phyloP scores from a whole-genome alignment of 495 filamentous ascomycete genomes.

The Mytilinidion resinicola region DNA sequence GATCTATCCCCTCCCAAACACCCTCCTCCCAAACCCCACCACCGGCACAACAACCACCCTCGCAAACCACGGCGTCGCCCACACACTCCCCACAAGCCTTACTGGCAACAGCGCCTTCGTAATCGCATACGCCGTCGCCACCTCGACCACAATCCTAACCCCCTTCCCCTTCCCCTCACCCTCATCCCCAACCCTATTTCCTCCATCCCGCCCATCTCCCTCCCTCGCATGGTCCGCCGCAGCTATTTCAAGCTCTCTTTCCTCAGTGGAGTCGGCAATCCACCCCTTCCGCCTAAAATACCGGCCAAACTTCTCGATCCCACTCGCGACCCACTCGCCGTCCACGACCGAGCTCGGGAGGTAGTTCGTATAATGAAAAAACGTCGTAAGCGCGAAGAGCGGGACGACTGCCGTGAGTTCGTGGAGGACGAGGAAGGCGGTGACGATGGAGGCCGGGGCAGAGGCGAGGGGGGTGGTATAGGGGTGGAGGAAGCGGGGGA shows the following conservation, averaged over 20 bases:
- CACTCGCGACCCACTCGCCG: constrained; percentile 48
- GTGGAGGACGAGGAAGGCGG: constrained; percentile 83
- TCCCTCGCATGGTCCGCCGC: constrained; percentile 32
- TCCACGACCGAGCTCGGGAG: constrained; percentile 51
- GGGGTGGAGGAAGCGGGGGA: constrained; percentile 54
- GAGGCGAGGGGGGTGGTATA: constrained; percentile 62
- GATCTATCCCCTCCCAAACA: constrained; percentile 31
- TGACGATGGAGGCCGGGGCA: constrained; percentile 76
- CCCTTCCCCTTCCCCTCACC: constrained; percentile 29
- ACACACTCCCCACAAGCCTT: constrained; percentile 68
- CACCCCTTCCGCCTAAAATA: constrained; percentile 58
- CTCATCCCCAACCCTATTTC: constrained; percentile 38
- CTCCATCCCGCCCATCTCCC: constrained; percentile 32
- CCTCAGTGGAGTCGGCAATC: constrained; percentile 43
- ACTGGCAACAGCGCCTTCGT: constrained; percentile 77
- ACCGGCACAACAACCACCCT: constrained; percentile 52
- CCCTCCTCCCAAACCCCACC: constrained; percentile 33
- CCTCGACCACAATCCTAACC: constrained; percentile 41
- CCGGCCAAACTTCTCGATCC: constrained; percentile 49
- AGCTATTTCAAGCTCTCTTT: constrained; percentile 30
- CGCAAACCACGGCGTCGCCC: constrained; percentile 94
- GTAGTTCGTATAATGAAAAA: constrained; percentile 71
- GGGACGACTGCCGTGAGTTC: constrained; percentile 84
- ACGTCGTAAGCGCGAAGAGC: constrained; percentile 62
- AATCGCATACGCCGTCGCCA: constrained; percentile 83